A percentile compares a stretch with the other conserved stretches of the same genome.
These are phyloP conservation scores for Entomortierella beljakovae DNA, from an alignment of 192 early-diverging fungal genomes.

Conservation along the genomic window DNA sequence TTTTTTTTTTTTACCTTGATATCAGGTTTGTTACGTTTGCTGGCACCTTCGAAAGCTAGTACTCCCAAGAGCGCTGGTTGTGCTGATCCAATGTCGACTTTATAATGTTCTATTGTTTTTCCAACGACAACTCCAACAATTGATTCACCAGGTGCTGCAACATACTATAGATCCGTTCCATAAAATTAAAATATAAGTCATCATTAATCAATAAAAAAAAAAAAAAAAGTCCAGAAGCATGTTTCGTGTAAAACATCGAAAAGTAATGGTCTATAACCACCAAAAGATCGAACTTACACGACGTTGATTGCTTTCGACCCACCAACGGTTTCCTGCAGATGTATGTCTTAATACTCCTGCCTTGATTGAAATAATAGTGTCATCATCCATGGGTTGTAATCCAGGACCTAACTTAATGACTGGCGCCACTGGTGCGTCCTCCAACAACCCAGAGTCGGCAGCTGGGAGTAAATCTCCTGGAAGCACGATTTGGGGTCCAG, in stretches of 20 bases:
- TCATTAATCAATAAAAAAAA: not conserved
- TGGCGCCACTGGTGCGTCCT: constrained; percentile 34
- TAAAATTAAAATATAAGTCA: not conserved
- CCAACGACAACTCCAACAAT: constrained; percentile 86
- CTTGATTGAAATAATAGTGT: constrained; percentile 73
- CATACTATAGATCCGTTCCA: constrained; percentile 71
- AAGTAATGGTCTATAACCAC: no score
- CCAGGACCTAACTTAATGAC: constrained; percentile 86
- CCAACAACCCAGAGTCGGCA: constrained; percentile 20
- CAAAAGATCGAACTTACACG: constrained; percentile 63
- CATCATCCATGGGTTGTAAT: constrained; percentile 71
- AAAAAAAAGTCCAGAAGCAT: not conserved
- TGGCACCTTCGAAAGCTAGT: constrained; percentile 95
- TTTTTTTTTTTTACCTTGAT: constrained; percentile 61
- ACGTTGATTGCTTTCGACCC: constrained; percentile 86
- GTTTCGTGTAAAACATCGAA: no score
- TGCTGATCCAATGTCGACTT: constrained; percentile 95
- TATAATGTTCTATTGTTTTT: constrained; percentile 79
- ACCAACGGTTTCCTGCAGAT: constrained; percentile 70
- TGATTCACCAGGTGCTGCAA: constrained; percentile 86
- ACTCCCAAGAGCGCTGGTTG: constrained; percentile 82
- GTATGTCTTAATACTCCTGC: constrained; percentile 78
- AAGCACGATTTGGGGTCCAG: constrained; percentile 57
- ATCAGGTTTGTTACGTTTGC: constrained; percentile 90
- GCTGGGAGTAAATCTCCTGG: constrained; percentile 64